Evolutionary conservation across 352 stramenopile species (phyloP).

Genomic region (Vaucheria bursata): DNA sequence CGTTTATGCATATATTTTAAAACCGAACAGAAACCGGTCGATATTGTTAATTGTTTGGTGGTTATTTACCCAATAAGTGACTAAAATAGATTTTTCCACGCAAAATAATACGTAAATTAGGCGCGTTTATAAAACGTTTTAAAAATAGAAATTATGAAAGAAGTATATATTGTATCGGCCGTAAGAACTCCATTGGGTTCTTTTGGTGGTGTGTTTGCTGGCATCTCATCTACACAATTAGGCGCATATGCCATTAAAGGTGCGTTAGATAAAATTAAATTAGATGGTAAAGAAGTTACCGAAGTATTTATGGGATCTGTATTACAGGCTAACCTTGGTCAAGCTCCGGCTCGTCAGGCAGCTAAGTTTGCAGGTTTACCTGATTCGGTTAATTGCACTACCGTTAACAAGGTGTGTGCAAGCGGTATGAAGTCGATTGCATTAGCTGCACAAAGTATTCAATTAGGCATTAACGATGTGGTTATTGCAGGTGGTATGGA

Average conservation of each 20-base stretch:
- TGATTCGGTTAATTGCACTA: constrained; percentile 85
- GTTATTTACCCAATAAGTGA: too few species aligned
- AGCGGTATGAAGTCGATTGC: constrained; percentile 82
- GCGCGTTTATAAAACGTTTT: too few species aligned
- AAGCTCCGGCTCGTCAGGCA: constrained; percentile 88
- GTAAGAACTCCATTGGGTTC: constrained; percentile 89
- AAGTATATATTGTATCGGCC: constrained; percentile 87
- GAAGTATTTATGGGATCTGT: constrained; percentile 97
- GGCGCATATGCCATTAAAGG: constrained; percentile 80
- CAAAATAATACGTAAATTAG: too few species aligned
- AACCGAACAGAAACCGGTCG: too few species aligned
- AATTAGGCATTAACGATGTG: constrained; percentile 69
- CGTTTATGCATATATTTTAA: too few species aligned
- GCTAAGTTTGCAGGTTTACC: constrained; percentile 77
- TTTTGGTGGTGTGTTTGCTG: constrained; percentile 80
- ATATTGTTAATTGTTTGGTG: too few species aligned
- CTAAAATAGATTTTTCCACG: too few species aligned
- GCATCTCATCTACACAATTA: constrained; percentile 75
- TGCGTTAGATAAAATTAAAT: constrained; percentile 53
- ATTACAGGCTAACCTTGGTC: constrained; percentile 84
- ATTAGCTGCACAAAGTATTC: constrained; percentile 73
- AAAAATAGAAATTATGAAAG: too few species aligned
- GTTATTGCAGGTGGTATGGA: constrained; percentile 89
- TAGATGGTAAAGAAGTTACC: constrained; percentile 60
- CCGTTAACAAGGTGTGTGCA: constrained; percentile 97